Evolutionary conservation across 2,329 filamentous ascomycete species (phyloP), one percentile per base, ranked within the genome.

Genomic region (Chaetomiaceae sp.): DNA sequence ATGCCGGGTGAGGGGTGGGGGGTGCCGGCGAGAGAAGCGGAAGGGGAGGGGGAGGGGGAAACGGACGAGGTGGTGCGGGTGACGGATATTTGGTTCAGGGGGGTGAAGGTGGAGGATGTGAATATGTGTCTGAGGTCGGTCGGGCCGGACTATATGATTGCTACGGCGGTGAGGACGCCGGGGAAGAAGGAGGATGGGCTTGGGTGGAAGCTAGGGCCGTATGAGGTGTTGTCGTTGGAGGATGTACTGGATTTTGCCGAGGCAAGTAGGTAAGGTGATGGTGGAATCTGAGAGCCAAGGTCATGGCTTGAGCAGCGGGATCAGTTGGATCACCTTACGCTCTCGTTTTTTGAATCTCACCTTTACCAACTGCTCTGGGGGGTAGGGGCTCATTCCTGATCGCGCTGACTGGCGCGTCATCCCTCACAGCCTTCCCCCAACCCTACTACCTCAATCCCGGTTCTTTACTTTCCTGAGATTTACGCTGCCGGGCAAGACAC

Each of bases 131-230:
- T 77, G 30, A 63, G 74, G 32, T 67, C 74, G 5, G 60, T 79
- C 25, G 76, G 74, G 0, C 62, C 65, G 9, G 75, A 79, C 41
- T 81, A 75, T 66, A 81, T 82, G 76, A 70, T 79, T 50, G 76
- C 75, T 55, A 77, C 77, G 21, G 77, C 74, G 1, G 69, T 80
- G 40, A 69, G 74, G 56, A 75, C 72, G 44, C 70, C 70, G 1
- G 62, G 57, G 32, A 54, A 59, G 1, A 68, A 68, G 49, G 66
- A 67, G 44, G 67, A 68, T 10, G 76, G 67, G 7, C 63, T 75
- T 37, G 65, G 65, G 1, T 66, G 74, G 53, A 57, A 66, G 18
- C 53, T 77, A 42, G 73, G 70, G 1, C 66, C 71, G 13, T 79
- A 75, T 53, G 66, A 71, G 59, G 61, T 66, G 44, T 51, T 81